These are phyloP conservation scores for Panaeolus cyanescens DNA, from an alignment of 768 basidiomycete species.

Conservation along the genomic window DNA sequence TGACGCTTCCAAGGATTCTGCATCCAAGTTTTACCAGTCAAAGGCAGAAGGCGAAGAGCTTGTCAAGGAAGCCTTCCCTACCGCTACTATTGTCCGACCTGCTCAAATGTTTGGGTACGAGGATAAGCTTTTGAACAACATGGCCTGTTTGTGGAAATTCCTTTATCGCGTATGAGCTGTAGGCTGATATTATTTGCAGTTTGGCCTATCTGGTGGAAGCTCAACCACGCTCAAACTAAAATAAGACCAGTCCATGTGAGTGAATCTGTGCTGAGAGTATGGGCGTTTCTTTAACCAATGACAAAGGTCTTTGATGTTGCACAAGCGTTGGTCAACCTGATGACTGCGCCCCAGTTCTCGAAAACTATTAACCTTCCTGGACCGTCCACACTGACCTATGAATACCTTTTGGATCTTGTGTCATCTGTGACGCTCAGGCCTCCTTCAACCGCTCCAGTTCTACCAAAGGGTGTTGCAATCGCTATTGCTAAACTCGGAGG, in stretches of 20 bases:
- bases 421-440: conserved; percentile 78
- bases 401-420: conserved; percentile 79
- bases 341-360: conserved; percentile 59
- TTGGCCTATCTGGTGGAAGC: conserved; percentile 92
- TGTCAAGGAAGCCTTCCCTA: conserved; percentile 81
- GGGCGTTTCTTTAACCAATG: conserved; percentile 15
- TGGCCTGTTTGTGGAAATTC: conserved; percentile 69
- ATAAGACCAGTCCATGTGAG: conserved; percentile 91
- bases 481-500: conserved; percentile 62
- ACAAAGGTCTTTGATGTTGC: conserved; percentile 89
- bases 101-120: conserved; percentile 90
- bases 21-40: conserved; percentile 82
- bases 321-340: conserved; percentile 82
- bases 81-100: conserved; percentile 88
- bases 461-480: conserved; percentile 76
- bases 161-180: conserved; percentile 6
- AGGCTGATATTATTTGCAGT: conserved; percentile 42
- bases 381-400: conserved; percentile 81
- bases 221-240: conserved; percentile 86
- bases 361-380: conserved; percentile 85
- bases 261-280: conserved; percentile 17
- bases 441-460: conserved; percentile 66
- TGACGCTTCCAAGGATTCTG: conserved; percentile 79
- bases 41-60: conserved; percentile 90
- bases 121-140: conserved; percentile 91